A percentile compares a stretch with the other conserved stretches of the same genome.
Evolutionary conservation across 169 alveolate species (phyloP).

Genomic region (Cryptosporidium bovis): DNA sequence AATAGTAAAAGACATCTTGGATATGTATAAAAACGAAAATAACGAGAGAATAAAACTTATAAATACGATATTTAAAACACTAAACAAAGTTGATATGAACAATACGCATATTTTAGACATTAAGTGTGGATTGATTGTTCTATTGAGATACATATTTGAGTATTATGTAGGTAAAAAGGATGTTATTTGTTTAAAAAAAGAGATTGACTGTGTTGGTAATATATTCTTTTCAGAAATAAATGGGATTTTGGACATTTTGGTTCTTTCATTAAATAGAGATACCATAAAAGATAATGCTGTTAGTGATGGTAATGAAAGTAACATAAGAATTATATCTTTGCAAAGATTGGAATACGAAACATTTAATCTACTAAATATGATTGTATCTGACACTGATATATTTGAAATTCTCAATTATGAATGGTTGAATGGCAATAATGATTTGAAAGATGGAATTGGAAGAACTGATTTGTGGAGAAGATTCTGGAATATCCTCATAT

Average conservation of each 20-base stretch:
- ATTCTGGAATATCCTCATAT: conserved; percentile 14
- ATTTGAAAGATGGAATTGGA: not conserved
- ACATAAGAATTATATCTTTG: not conserved
- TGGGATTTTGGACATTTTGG: not conserved
- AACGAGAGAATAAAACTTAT: conserved; percentile 29
- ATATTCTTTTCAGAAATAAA: conserved; percentile 20
- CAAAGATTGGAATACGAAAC: conserved; percentile 60
- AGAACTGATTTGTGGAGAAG: conserved; percentile 3
- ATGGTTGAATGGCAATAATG: conserved; percentile 8
- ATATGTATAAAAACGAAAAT: conserved; percentile 26
- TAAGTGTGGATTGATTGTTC: conserved; percentile 34
- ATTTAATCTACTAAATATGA: conserved; percentile 2
- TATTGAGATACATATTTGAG: conserved; percentile 5
- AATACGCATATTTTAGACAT: conserved; percentile 1
- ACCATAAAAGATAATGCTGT: no score
- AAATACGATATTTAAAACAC: conserved; percentile 9
- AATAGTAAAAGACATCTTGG: conserved; percentile 12
- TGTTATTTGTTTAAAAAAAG: not conserved
- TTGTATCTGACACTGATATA: not conserved
- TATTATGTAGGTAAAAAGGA: conserved; percentile 15
- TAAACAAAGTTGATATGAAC: conserved; percentile 2
- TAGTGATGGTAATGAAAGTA: not conserved
- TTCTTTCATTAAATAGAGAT: not conserved
- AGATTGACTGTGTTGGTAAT: conserved; percentile 2
- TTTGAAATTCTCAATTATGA: not conserved